phyloP scores from a whole-genome alignment of 2,329 filamentous ascomycete species.

The Fusarium multiceps region DNA sequence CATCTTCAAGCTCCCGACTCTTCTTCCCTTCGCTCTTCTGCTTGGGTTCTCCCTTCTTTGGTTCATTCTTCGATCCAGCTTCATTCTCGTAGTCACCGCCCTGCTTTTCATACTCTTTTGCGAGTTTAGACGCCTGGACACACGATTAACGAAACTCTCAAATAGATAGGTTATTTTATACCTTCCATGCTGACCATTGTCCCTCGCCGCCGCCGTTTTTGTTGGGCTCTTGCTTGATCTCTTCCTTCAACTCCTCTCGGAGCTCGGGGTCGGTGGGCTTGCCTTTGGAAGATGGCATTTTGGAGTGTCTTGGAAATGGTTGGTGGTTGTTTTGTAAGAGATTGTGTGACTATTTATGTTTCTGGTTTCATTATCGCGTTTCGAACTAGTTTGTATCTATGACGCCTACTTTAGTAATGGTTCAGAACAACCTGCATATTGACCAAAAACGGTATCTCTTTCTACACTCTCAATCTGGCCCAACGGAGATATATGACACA shows the following conservation, averaged over 20 bases:
- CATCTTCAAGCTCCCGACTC: neutral
- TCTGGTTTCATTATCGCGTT: fast-evolving
- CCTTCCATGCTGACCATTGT: conserved; percentile 1
- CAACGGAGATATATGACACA: no score
- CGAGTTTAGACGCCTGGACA: neutral
- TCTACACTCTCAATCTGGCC: fast-evolving
- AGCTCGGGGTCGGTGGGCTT: neutral
- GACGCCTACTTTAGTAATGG: neutral
- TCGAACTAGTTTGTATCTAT: neutral
- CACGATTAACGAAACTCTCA: neutral
- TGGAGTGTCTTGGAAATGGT: neutral
- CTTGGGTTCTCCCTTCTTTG: neutral
- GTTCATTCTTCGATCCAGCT: neutral
- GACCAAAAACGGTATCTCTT: neutral
- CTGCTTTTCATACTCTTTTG: neutral
- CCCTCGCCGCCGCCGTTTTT: neutral
- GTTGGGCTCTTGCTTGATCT: neutral
- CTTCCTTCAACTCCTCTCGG: neutral
- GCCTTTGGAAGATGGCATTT: neutral
- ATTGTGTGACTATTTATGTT: no score
- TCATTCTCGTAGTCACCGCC: neutral
- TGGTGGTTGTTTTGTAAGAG: fast-evolving
- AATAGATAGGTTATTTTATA: neutral
- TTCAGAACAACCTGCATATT: no score
- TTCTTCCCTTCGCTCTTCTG: neutral